Base-by-base conservation (phyloP, 2,329 filamentous ascomycete species). In the Fusarium vanettenii region DNA sequence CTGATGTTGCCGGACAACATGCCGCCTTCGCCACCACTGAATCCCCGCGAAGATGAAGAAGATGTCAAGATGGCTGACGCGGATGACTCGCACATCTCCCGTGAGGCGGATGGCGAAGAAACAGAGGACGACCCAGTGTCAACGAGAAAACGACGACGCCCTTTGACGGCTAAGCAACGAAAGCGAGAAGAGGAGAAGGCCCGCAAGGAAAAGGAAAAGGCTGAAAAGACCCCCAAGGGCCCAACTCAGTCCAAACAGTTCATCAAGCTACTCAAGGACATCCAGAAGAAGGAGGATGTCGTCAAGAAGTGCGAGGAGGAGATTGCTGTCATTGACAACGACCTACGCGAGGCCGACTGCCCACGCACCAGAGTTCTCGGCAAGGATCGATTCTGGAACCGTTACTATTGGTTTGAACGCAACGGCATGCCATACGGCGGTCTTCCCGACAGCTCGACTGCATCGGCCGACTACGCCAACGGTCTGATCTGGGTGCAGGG, bases 351-450 rank as follows among this genome's bases (percentile, higher is more conserved):
- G 84, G 95, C 95, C 45, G 94, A 98, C 82, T 98, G 96, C 78
- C 94, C 95, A 39, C 92, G 97, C 71, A 98, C 95, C 20, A 92
- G 94, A 72, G 92, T 96, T 20, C 88, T 99, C 29, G 97, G 97
- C 70, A 96, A 97, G 82, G 97, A 99, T 84, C 92, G 97, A 52
- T 99, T 98, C 87, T 98, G 96, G 92, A 98, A 99, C 83, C 91
- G 96, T 64, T 99, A 98, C 84, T 98, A 97, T 87, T 99, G 97
- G 96, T 98, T 98, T 82, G 97, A 99, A 84, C 93, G 96, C 72
- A 99, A 98, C 80, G 97, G 95, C 27, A 98, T 98, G 95, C 97
- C 97, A 0, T 98, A 96, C 79, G 95, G 89, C 35, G 97, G 97
- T 6, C 88, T 98, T 65, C 95, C 95, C 0, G 91, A 90, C 74